Evolutionary conservation across 306 rosid species (phyloP).

Genomic region (Ceratonia siliqua): DNA sequence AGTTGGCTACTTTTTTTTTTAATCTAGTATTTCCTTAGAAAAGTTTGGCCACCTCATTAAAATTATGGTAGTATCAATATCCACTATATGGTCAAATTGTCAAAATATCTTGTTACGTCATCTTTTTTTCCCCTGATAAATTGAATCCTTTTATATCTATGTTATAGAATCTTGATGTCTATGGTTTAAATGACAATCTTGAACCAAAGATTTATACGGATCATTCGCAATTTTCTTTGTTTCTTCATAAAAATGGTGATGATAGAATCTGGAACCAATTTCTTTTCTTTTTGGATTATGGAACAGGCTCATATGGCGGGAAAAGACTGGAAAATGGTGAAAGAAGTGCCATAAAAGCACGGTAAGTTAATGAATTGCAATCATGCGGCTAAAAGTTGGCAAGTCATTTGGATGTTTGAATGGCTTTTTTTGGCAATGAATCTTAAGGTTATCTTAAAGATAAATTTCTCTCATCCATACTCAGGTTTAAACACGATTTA

Average conservation of each 20-base stretch:
- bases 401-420: slow-evolving; percentile 3
- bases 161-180: not conserved
- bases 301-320: slow-evolving; percentile 51
- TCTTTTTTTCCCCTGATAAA: not conserved
- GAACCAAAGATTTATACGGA: slow-evolving; percentile 16
- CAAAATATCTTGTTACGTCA: not conserved
- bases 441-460: not conserved
- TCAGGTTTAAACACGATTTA: not conserved
- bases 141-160: not conserved
- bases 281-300: slow-evolving; percentile 28
- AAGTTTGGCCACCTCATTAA: too few relatives aligned
- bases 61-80: too few relatives aligned
- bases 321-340: slow-evolving; percentile 35
- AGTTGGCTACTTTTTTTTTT: too few relatives aligned
- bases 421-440: slow-evolving; percentile 3
- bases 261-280: slow-evolving; percentile 27
- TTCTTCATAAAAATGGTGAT: slow-evolving; percentile 18
- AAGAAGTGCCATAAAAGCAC: slow-evolving; percentile 46
- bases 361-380: slow-evolving; percentile 46
- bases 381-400: slow-evolving; percentile 32
- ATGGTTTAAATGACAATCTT: not conserved
- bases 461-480: not conserved
- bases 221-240: not conserved
- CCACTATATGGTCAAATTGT: not conserved
- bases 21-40: too few relatives aligned